Evolutionary conservation across 2,329 filamentous ascomycete species (phyloP).

Genomic region (Septoria linicola): DNA sequence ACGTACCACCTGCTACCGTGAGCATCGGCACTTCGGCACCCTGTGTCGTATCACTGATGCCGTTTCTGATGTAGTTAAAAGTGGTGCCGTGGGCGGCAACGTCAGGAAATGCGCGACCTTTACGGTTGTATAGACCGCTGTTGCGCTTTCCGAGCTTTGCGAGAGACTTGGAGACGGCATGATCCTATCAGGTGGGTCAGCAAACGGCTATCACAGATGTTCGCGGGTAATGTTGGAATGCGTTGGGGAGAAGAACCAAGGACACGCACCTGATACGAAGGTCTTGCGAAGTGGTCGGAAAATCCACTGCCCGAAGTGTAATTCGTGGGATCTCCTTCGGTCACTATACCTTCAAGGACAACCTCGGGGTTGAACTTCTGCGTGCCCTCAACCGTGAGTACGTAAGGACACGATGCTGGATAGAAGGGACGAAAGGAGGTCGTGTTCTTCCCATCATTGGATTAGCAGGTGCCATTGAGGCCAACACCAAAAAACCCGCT

Average conservation of each 20-base stretch:
- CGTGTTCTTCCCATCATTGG: conserved; percentile 47
- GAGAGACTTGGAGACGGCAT: conserved; percentile 43
- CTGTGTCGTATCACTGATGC: no score
- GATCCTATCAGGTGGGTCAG: neutral
- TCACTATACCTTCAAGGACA: conserved; percentile 42
- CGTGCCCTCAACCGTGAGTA: conserved; percentile 48
- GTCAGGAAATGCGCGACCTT: conserved; percentile 47
- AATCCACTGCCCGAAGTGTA: conserved; percentile 48
- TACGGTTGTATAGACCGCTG: conserved; percentile 44
- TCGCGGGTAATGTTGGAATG: no score
- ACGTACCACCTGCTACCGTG: conserved; percentile 45
- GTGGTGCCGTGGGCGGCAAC: conserved; percentile 54
- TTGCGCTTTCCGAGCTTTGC: conserved; percentile 40
- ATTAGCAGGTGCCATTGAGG: conserved; percentile 41
- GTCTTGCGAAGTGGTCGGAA: conserved; percentile 44
- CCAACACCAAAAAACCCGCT: conserved; percentile 63
- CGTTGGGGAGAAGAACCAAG: no score
- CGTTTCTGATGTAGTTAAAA: conserved; percentile 47
- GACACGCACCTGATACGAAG: conserved; percentile 42
- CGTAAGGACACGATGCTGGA: conserved; percentile 48
- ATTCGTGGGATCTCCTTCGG: no score
- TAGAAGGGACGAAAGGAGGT: conserved; percentile 48
- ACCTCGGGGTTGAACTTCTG: conserved; percentile 42
- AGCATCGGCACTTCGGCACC: no score
- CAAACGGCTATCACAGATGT: no score